phyloP scores from a whole-genome alignment of 371 early-diverging fungal species.

The Parasitella parasitica region DNA sequence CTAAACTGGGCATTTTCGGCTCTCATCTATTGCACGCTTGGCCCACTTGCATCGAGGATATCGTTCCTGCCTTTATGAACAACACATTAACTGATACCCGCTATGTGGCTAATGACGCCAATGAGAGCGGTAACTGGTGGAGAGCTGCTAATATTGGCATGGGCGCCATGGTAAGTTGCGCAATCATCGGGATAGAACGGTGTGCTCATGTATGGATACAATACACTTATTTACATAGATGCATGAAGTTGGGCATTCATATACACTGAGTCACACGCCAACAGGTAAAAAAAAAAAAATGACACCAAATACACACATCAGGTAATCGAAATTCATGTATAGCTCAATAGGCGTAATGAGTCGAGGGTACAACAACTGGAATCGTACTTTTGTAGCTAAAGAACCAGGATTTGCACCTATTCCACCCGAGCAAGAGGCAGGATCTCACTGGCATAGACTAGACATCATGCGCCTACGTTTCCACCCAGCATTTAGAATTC shows the following conservation, averaged over 20 bases:
- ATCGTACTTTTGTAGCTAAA: slow-evolving; percentile 63
- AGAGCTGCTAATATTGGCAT: slow-evolving; percentile 65
- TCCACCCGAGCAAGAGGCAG: slow-evolving; percentile 51
- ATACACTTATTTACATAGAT: slow-evolving; percentile 20
- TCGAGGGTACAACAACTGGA: slow-evolving; percentile 67
- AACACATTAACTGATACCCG: slow-evolving; percentile 55
- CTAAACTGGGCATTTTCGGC: slow-evolving; percentile 65
- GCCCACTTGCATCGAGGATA: slow-evolving; percentile 63
- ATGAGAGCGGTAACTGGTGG: slow-evolving; percentile 61
- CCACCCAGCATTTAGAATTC: slow-evolving; percentile 60
- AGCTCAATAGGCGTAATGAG: slow-evolving; percentile 57
- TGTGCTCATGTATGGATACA: background rate
- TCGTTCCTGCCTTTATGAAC: slow-evolving; percentile 55
- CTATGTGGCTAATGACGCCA: slow-evolving; percentile 58
- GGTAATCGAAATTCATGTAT: background rate
- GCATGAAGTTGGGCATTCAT: slow-evolving; percentile 69
- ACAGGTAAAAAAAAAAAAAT: slow-evolving; percentile 21
- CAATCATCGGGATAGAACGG: background rate
- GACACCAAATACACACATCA: no score
- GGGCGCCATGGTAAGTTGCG: slow-evolving; percentile 54
- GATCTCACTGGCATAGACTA: slow-evolving; percentile 66
- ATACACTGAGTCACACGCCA: slow-evolving; percentile 60
- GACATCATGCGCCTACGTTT: slow-evolving; percentile 65
- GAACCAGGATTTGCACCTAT: slow-evolving; percentile 55
- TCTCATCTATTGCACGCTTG: slow-evolving; percentile 66